Base-by-base conservation (phyloP, 2,329 filamentous ascomycete species). In the Colletotrichum tamarilloi region DNA sequence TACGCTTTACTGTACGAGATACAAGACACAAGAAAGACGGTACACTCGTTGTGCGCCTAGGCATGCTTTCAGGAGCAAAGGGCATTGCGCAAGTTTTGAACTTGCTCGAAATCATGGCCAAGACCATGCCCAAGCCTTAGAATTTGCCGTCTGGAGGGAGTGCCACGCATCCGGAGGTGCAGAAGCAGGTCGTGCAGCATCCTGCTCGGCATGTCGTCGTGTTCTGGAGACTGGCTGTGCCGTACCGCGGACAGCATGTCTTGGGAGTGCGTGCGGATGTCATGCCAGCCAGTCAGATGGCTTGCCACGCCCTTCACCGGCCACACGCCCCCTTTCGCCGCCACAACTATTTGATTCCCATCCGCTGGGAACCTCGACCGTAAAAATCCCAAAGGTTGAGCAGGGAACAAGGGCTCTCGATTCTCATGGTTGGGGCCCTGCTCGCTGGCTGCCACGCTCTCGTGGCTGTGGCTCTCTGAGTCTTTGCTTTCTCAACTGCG, bases 151-250 rank as follows among this genome's bases (percentile, higher is more conserved):
- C 60, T 53, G 46, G 49, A 64, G 32, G 42, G 66, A 68, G 46
- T 73, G 64, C 53, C 70, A 73, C 72, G 68, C 74, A 75, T 75
- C 58, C 68, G 62, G 72, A 62, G 56, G 46, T 72, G 57, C 64
- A 62, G 58, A 22, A 66, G 49, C 38, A 65, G 65, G 74, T 62
- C 42, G 74, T 75, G 73, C 73, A 73, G 70, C 66, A 63, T 35
- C 70, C 62, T 62, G 62, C 64, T 67, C 70, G 73, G 58, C 71
- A 75, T 62, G 67, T 72, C 46, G 62, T 73, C 60, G 66, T 71
- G 70, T 73, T 56, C 62, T 49, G 42, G 42, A 53, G 46, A 30
- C 49, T 62, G 30, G 57, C 58, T 57, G 42, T 56, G 30, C 68
- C 42, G 46, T 53, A 60, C 59, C 42, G 55, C 52, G 53, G 65